phyloP scores from a whole-genome alignment of 495 filamentous ascomycete species.

The Annulohypoxylon moriforme region DNA sequence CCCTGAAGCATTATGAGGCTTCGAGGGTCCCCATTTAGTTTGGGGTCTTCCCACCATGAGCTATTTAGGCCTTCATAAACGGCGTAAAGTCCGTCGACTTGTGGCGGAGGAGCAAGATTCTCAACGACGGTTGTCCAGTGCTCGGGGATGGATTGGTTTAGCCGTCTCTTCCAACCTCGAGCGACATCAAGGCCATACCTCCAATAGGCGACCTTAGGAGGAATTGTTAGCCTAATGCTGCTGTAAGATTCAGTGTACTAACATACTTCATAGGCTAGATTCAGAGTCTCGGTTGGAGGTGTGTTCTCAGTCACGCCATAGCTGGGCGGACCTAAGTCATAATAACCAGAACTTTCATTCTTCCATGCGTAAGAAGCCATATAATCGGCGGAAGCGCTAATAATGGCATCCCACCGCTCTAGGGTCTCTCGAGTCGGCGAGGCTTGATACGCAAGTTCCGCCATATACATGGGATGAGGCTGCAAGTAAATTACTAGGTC shows the following conservation, averaged over 20 bases:
- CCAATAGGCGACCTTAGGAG: slow-evolving; percentile 56
- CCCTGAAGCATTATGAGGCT: slow-evolving; percentile 54
- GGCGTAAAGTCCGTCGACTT: slow-evolving; percentile 50
- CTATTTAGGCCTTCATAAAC: slow-evolving; percentile 55
- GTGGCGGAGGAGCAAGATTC: slow-evolving; percentile 53
- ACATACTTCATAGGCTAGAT: slow-evolving; percentile 49
- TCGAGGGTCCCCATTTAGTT: slow-evolving; percentile 53
- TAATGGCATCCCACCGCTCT: slow-evolving; percentile 53
- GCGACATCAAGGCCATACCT: slow-evolving; percentile 57
- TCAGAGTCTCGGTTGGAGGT: slow-evolving; percentile 51
- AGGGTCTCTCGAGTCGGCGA: slow-evolving; percentile 48
- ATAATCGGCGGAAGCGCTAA: slow-evolving; percentile 53
- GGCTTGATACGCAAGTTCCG: slow-evolving; percentile 54
- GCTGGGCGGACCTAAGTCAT: slow-evolving; percentile 57
- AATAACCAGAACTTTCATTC: slow-evolving; percentile 52
- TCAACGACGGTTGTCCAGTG: slow-evolving; percentile 51
- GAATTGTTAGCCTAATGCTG: slow-evolving; percentile 3
- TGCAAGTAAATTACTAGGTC: not conserved
- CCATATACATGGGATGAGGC: slow-evolving; percentile 56
- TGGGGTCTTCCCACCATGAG: slow-evolving; percentile 52
- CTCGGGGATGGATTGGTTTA: slow-evolving; percentile 47
- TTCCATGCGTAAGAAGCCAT: slow-evolving; percentile 57
- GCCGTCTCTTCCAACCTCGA: slow-evolving; percentile 44
- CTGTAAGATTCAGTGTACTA: not conserved
- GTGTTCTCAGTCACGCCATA: slow-evolving; percentile 58